Percentiles rank a stretch among this genome's conserved stretches.
phyloP scores from a whole-genome alignment of 2,329 filamentous ascomycete genomes.

The Trichoderma citrinoviride region DNA sequence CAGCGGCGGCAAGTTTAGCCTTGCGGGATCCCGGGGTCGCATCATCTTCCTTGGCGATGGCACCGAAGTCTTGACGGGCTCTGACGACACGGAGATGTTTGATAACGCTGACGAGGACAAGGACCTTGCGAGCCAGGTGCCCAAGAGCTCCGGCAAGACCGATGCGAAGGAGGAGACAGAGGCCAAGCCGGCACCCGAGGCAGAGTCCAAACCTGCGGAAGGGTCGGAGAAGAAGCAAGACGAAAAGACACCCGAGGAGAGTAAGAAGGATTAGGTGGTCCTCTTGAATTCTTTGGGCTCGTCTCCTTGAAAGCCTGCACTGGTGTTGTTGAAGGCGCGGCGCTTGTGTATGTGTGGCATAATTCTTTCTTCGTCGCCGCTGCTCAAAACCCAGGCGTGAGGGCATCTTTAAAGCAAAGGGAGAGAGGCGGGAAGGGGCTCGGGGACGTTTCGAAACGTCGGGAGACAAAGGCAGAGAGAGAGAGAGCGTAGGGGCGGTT shows the following conservation, averaged over 20 bases:
- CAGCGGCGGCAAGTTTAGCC: conserved; percentile 61
- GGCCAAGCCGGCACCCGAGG: conserved; percentile 27
- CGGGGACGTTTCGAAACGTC: neutral
- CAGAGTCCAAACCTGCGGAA: conserved; percentile 28
- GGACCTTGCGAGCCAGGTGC: conserved; percentile 80
- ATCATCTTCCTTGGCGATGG: conserved; percentile 96
- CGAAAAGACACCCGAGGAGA: conserved; percentile 31
- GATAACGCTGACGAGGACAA: conserved; percentile 82
- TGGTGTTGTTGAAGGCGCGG: neutral
- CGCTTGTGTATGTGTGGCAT: neutral
- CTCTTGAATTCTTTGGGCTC: conserved; percentile 24
- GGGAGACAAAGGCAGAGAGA: neutral
- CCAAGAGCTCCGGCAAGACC: conserved; percentile 49
- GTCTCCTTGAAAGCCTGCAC: conserved; percentile 19
- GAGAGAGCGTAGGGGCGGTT: conserved; percentile 19
- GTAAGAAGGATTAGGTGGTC: conserved; percentile 40
- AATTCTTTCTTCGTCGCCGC: conserved; percentile 1
- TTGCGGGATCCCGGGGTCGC: conserved; percentile 72
- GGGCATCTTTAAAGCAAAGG: conserved; percentile 8
- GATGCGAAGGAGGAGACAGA: conserved; percentile 27
- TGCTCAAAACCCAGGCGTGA: conserved; percentile 18
- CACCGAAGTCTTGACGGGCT: conserved; percentile 85
- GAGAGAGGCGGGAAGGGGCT: neutral
- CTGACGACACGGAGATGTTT: conserved; percentile 90
- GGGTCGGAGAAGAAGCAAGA: conserved; percentile 30